Conservation (phyloP, 1,284 basidiomycete species). For the Sutorius eximius region DNA sequence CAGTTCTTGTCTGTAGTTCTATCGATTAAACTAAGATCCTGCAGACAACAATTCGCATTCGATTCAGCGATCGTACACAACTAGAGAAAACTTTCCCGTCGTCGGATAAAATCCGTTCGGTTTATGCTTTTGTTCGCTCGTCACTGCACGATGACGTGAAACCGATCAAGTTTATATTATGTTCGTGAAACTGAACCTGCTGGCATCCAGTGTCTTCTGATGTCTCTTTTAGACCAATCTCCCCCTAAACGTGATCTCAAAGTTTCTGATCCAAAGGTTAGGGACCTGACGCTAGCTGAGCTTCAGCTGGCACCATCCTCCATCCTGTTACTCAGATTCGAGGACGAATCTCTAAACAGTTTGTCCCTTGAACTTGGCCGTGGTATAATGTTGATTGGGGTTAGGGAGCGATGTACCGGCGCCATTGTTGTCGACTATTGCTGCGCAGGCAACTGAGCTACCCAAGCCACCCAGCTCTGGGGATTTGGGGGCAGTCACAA, state of each 20-base stretch:
- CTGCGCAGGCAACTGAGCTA: slow-evolving; percentile 59
- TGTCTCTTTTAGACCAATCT: slow-evolving; percentile 56
- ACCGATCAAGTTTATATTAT: slow-evolving; percentile 77
- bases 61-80: slow-evolving; percentile 78
- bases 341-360: slow-evolving; percentile 74
- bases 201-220: not conserved
- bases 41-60: slow-evolving; percentile 79
- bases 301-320: slow-evolving; percentile 81
- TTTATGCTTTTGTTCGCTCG: slow-evolving; percentile 83
- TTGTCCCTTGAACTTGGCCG: slow-evolving; percentile 8
- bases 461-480: slow-evolving; percentile 50
- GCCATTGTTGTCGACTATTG: slow-evolving; percentile 60
- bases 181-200: slow-evolving; percentile 43
- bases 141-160: slow-evolving; percentile 71
- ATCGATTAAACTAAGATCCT: slow-evolving; percentile 9
- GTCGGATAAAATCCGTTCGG: slow-evolving; percentile 70
- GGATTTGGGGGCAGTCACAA: slow-evolving; percentile 5
- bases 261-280: slow-evolving; percentile 70
- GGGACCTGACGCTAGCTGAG: slow-evolving; percentile 64
- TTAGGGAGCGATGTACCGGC: slow-evolving; percentile 54
- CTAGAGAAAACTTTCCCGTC: slow-evolving; percentile 81
- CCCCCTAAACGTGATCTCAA: slow-evolving; percentile 82
- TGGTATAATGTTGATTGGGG: slow-evolving; percentile 2
- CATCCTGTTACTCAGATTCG: slow-evolving; percentile 73
- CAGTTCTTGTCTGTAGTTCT: slow-evolving; percentile 24